phyloP scores from a whole-genome alignment of 1,139 yeast species.

The Suhomyces kunorum region DNA sequence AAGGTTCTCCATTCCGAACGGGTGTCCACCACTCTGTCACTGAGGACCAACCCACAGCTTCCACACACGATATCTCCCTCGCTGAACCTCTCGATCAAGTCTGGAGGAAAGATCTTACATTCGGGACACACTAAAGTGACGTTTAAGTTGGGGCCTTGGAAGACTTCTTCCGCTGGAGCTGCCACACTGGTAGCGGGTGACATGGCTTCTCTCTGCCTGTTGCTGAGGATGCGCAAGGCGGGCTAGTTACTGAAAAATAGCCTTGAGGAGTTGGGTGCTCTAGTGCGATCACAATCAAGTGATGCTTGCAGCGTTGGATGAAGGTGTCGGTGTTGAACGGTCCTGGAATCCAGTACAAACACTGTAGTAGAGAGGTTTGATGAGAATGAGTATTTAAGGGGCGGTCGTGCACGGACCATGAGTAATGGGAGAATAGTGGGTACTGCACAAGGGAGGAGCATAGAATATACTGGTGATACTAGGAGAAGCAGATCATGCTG shows the following conservation, averaged over 20 bases:
- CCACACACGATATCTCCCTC: slow-evolving; percentile 99
- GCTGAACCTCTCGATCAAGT: slow-evolving; percentile 88
- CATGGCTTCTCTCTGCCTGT: slow-evolving; percentile 4
- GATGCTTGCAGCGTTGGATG: slow-evolving; percentile 4
- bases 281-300: slow-evolving; percentile 3
- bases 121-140: slow-evolving; percentile 94
- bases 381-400: background rate
- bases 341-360: slow-evolving; percentile 3
- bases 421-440: background rate
- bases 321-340: slow-evolving; percentile 2
- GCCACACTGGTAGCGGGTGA: slow-evolving; percentile 9
- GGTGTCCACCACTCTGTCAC: slow-evolving; percentile 91
- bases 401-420: background rate
- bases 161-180: slow-evolving; percentile 27
- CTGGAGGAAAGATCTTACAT: slow-evolving; percentile 94
- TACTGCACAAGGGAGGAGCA: background rate
- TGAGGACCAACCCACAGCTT: slow-evolving; percentile 88
- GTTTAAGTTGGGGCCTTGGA: slow-evolving; percentile 70
- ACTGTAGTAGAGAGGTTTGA: background rate
- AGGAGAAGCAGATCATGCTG: no score
- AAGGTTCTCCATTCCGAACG: slow-evolving; percentile 99
- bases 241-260: slow-evolving; percentile 2
- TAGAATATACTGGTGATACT: no score
- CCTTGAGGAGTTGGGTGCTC: background rate
- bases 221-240: background rate